Evolutionary conservation across 257 asterid genomes (phyloP).

Genomic region (Solanum pennellii): DNA sequence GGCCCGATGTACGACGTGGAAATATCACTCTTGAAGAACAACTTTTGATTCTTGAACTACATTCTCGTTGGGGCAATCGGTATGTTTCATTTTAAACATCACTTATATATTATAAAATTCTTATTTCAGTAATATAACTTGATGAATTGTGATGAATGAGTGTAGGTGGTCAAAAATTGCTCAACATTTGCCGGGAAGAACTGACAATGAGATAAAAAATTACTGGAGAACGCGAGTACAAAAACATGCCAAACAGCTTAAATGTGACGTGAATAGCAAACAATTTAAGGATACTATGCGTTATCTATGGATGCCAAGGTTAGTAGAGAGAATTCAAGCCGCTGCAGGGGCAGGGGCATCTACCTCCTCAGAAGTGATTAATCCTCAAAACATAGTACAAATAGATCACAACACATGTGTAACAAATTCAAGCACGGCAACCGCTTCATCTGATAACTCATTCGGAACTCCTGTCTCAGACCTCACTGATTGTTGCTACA

Average conservation of each 20-base stretch:
- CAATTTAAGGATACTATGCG: conserved; percentile 90
- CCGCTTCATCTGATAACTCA: conserved; percentile 52
- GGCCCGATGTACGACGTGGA: conserved; percentile 89
- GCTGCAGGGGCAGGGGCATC: conserved; percentile 17
- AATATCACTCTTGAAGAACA: conserved; percentile 86
- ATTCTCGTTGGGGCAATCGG: conserved; percentile 93
- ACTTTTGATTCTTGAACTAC: conserved; percentile 80
- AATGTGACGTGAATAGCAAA: conserved; percentile 90
- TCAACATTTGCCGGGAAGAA: conserved; percentile 73
- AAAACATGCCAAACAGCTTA: conserved; percentile 86
- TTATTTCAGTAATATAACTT: neutral
- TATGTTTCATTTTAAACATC: neutral
- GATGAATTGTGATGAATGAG: neutral
- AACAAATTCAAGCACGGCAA: conserved; percentile 28
- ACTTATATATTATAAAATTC: neutral
- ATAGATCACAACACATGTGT: neutral
- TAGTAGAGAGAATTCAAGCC: conserved; percentile 73
- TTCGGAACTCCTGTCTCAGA: conserved; percentile 51
- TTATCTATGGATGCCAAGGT: conserved; percentile 77
- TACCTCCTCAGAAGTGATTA: neutral
- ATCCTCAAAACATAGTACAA: neutral
- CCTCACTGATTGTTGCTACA: conserved; percentile 51
- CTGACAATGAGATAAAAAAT: conserved; percentile 61
- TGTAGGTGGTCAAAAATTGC: conserved; percentile 78
- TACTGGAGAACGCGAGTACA: conserved; percentile 87